Evolutionary conservation across 768 basidiomycete genomes (phyloP).

Genomic region (Lactarius sanguifluus): DNA sequence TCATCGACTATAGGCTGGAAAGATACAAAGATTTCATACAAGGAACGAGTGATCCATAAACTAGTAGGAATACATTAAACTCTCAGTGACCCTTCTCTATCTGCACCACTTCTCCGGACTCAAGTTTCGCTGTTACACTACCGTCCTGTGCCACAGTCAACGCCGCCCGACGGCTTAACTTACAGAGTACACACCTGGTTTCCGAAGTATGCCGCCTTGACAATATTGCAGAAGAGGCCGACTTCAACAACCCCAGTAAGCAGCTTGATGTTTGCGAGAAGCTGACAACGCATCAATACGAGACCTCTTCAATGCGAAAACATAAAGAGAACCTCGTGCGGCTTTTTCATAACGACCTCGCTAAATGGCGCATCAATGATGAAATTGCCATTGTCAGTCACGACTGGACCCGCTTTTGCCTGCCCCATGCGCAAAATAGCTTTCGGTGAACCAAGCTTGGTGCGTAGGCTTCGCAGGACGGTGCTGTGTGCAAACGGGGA

Average conservation of each 20-base stretch:
- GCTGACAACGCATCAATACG: conserved; percentile 42
- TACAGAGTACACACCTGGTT: conserved; percentile 56
- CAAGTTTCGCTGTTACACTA: conserved; percentile 18
- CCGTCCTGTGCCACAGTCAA: conserved; percentile 20
- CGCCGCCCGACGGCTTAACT: neutral
- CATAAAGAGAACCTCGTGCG: conserved; percentile 59
- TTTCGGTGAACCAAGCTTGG: conserved; percentile 56
- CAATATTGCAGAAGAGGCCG: conserved; percentile 93
- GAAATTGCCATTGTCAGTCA: conserved; percentile 97
- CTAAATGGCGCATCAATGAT: conserved; percentile 95
- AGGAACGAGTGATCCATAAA: neutral
- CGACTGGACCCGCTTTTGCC: conserved; percentile 92
- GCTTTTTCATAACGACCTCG: conserved; percentile 51
- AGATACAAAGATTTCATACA: neutral
- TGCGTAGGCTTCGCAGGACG: conserved; percentile 70
- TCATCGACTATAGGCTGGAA: conserved; percentile 10
- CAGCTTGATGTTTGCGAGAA: conserved; percentile 83
- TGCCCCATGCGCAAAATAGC: conserved; percentile 91
- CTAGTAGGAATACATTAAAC: conserved; percentile 10
- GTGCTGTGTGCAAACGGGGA: conserved; percentile 94
- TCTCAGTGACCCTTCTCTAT: conserved; percentile 14
- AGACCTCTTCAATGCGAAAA: conserved; percentile 23
- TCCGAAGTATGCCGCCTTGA: conserved; percentile 95
- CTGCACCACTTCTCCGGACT: conserved; percentile 11
- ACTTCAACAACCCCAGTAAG: conserved; percentile 99